These are phyloP conservation scores for Penicillium thymicola DNA, from an alignment of 2,329 filamentous ascomycete species.

Conservation along the genomic window DNA sequence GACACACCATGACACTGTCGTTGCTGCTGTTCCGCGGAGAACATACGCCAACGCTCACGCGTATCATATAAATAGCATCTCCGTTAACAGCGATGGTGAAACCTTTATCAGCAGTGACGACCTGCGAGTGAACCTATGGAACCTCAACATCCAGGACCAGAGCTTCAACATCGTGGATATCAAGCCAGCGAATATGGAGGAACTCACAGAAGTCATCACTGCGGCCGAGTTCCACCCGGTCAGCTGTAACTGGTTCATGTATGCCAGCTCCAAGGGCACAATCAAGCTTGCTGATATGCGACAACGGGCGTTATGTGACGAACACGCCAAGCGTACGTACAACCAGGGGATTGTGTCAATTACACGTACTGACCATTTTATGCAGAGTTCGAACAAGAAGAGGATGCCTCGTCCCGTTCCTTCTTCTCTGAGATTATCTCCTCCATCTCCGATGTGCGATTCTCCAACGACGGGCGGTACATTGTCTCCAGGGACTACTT, in stretches of 20 bases:
- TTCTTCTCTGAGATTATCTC: slow-evolving; percentile 99
- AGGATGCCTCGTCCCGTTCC: slow-evolving; percentile 91
- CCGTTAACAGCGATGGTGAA: slow-evolving; percentile 99
- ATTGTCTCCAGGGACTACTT: slow-evolving; percentile 97
- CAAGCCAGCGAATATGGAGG: slow-evolving; percentile 99
- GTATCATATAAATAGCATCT: slow-evolving; percentile 99
- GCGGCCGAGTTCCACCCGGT: slow-evolving; percentile 95
- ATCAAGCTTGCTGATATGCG: slow-evolving; percentile 99
- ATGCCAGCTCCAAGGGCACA: slow-evolving; percentile 96
- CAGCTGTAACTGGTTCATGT: slow-evolving; percentile 99
- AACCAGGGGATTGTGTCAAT: slow-evolving; percentile 7
- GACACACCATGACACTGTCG: slow-evolving; percentile 97
- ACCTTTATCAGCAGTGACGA: slow-evolving; percentile 99
- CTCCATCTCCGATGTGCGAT: slow-evolving; percentile 96
- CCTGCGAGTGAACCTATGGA: slow-evolving; percentile 96
- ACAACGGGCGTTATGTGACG: slow-evolving; percentile 91
- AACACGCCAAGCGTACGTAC: slow-evolving; percentile 84
- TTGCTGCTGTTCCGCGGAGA: slow-evolving; percentile 90
- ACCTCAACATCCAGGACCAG: slow-evolving; percentile 97
- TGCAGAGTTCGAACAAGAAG: slow-evolving; percentile 96
- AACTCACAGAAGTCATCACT: slow-evolving; percentile 97
- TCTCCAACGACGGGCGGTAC: slow-evolving; percentile 93
- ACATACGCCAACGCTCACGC: slow-evolving; percentile 98
- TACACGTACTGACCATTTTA: background rate
- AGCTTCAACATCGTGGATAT: slow-evolving; percentile 99